These are phyloP conservation scores for Suillus brevipes DNA, from an alignment of 768 basidiomycete species.

Conservation along the genomic window DNA sequence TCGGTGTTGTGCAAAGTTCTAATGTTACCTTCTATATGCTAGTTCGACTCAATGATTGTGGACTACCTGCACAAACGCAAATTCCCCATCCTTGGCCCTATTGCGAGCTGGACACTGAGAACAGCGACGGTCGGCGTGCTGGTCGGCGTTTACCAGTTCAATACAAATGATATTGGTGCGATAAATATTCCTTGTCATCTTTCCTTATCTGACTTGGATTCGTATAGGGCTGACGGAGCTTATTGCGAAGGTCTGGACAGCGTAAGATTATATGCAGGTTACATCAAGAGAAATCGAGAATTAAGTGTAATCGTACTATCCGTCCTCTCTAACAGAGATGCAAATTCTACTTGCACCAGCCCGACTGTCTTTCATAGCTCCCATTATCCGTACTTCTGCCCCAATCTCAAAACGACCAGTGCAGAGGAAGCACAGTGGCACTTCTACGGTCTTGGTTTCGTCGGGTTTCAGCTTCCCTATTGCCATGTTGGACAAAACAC, in stretches of 20 bases:
- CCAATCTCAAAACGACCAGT: slow-evolving; percentile 59
- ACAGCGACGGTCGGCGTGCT: slow-evolving; percentile 76
- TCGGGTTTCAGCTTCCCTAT: slow-evolving; percentile 63
- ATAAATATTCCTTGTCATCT: slow-evolving; percentile 16
- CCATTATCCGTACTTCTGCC: slow-evolving; percentile 36
- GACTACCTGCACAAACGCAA: slow-evolving; percentile 96
- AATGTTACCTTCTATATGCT: neutral
- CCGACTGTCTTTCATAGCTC: slow-evolving; percentile 15
- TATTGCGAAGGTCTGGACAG: slow-evolving; percentile 79
- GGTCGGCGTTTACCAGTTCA: slow-evolving; percentile 95
- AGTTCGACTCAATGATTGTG: slow-evolving; percentile 77
- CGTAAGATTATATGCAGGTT: slow-evolving; percentile 39
- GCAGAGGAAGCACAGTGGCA: slow-evolving; percentile 72
- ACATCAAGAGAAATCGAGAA: slow-evolving; percentile 4
- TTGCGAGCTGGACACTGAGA: slow-evolving; percentile 75
- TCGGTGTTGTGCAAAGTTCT: neutral
- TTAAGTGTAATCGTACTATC: slow-evolving; percentile 12
- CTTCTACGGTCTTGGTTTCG: slow-evolving; percentile 49
- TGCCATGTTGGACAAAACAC: slow-evolving; percentile 57
- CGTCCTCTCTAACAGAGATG: slow-evolving; percentile 12
- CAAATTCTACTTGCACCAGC: slow-evolving; percentile 24
- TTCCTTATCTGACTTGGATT: neutral
- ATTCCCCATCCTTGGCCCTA: slow-evolving; percentile 77
- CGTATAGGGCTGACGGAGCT: slow-evolving; percentile 79
- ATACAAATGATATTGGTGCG: slow-evolving; percentile 96